Evolutionary conservation across 768 basidiomycete genomes (phyloP).

Genomic region (Amanita molliuscula): DNA sequence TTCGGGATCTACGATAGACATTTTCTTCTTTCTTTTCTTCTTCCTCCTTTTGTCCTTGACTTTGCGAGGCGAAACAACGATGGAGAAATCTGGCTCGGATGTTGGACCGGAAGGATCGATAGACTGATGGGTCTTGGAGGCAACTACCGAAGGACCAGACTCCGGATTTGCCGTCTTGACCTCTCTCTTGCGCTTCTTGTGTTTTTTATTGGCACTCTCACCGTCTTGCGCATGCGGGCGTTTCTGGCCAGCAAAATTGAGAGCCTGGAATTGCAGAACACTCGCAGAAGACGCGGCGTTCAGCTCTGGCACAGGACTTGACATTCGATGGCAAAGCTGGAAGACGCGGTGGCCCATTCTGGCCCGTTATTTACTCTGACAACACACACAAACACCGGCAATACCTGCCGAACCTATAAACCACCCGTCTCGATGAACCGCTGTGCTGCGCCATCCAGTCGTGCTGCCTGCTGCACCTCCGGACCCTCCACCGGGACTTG

Average conservation of each 20-base stretch:
- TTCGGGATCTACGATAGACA: conserved; percentile 19
- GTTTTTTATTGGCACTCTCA: not conserved
- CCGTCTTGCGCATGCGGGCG: not conserved
- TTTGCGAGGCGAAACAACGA: not conserved
- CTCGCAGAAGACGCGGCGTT: not conserved
- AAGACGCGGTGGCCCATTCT: not conserved
- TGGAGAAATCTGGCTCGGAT: no score
- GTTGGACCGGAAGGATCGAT: not conserved
- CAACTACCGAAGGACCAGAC: conserved; percentile 4
- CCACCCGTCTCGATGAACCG: conserved; percentile 25
- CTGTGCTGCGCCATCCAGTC: conserved; percentile 18
- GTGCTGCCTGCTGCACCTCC: not conserved
- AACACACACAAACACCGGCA: conserved; percentile 4
- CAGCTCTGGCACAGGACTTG: not conserved
- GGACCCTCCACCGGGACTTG: not conserved
- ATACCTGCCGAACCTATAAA: no score
- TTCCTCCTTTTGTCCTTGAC: conserved; percentile 26
- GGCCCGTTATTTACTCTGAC: not conserved
- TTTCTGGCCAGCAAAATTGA: not conserved
- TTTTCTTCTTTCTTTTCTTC: conserved; percentile 26
- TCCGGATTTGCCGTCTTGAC: not conserved
- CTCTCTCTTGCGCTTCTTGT: conserved; percentile 4
- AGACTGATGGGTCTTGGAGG: not conserved
- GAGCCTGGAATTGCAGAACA: not conserved
- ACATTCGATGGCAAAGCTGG: not conserved